Conservation (phyloP, 345 rosid genomes). For the Erucastrum elatum region DNA sequence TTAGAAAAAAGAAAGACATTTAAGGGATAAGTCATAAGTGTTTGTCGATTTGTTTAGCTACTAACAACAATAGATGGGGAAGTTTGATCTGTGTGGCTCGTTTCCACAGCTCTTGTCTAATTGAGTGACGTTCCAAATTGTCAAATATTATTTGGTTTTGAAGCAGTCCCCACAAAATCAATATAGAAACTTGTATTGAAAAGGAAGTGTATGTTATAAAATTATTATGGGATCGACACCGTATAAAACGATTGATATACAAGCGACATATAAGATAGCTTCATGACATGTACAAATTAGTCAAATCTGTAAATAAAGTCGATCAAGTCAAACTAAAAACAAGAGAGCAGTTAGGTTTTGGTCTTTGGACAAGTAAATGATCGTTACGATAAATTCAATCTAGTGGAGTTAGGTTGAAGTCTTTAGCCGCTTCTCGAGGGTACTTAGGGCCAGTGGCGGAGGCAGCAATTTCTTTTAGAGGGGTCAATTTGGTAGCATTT, state of each 20-base stretch:
- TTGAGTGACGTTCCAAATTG: not conserved
- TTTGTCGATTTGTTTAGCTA: not conserved
- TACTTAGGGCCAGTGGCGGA: no score
- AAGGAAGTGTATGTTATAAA: not conserved
- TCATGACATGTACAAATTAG: not conserved
- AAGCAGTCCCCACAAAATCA: not conserved
- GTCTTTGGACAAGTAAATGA: not conserved
- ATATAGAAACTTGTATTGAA: not conserved
- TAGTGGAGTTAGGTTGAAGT: constrained; percentile 12
- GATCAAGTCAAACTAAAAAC: not conserved
- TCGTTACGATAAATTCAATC: not conserved
- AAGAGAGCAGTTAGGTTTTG: not conserved
- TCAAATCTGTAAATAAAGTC: not conserved
- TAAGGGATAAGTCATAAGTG: not conserved
- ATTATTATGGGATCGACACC: not conserved
- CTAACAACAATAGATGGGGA: not conserved
- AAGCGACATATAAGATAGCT: not conserved
- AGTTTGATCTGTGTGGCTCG: not conserved
- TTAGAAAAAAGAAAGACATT: no score
- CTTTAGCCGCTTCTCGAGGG: constrained; percentile 19
- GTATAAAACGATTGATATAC: constrained; percentile 5
- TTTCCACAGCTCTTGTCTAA: not conserved
- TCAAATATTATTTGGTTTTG: not conserved
- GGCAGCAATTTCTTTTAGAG: no score
- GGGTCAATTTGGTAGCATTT: no score